Percentiles rank a stretch among this genome's conserved stretches.
phyloP scores from a whole-genome alignment of 371 early-diverging fungal genomes.

The Mucor saturninus region DNA sequence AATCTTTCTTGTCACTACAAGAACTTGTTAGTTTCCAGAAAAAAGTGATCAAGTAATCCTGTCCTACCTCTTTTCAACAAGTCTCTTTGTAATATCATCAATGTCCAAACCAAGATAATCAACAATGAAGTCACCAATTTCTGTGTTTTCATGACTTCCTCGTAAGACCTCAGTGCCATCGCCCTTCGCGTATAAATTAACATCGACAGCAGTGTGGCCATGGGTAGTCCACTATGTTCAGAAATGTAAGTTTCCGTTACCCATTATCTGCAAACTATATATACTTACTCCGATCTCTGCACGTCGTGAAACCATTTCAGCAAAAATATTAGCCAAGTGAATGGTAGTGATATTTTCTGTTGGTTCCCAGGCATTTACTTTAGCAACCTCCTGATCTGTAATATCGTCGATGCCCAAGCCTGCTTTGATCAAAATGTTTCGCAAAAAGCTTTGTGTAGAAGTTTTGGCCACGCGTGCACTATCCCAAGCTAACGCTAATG shows the following conservation, averaged over 20 bases:
- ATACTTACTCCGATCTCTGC: conserved; percentile 72
- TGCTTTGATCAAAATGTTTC: conserved; percentile 55
- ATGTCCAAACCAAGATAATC: conserved; percentile 69
- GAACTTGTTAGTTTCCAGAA: not conserved
- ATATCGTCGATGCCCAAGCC: conserved; percentile 73
- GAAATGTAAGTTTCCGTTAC: not conserved
- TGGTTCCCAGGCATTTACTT: conserved; percentile 46
- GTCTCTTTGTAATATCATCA: conserved; percentile 57
- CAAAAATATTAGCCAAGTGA: conserved; percentile 58
- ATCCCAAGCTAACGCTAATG: conserved; percentile 44
- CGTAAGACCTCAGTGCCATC: conserved; percentile 44
- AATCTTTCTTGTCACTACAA: not conserved
- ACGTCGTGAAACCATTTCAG: conserved; percentile 72
- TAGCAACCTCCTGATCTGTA: conserved; percentile 58
- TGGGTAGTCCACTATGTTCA: conserved; percentile 80
- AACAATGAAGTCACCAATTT: conserved; percentile 80
- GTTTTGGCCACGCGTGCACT: not conserved
- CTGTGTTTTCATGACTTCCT: conserved; percentile 86
- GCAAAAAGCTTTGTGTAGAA: conserved; percentile 23
- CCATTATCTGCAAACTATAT: not conserved
- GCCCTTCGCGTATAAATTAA: conserved; percentile 86
- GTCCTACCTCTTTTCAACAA: conserved; percentile 13
- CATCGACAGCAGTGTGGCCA: conserved; percentile 94
- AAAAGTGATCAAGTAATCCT: not conserved
- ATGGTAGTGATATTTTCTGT: conserved; percentile 15